phyloP scores from a whole-genome alignment of 495 filamentous ascomycete species.

The Tirmania nivea region DNA sequence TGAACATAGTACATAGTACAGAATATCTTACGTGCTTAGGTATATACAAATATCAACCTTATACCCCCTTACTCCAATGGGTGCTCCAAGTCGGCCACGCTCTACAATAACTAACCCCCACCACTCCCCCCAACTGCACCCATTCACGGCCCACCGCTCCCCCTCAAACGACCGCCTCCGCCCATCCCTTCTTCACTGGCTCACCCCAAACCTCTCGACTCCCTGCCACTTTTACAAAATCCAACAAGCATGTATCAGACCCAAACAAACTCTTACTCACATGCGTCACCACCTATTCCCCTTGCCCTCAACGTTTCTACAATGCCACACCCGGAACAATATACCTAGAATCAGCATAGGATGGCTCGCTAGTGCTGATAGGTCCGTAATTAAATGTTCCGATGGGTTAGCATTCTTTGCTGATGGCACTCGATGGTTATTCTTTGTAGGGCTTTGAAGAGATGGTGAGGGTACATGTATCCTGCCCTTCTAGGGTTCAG shows the following conservation, averaged over 20 bases:
- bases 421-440: conserved; percentile 28
- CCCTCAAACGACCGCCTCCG: too few relatives aligned
- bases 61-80: too few relatives aligned
- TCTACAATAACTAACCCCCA: too few relatives aligned
- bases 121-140: too few relatives aligned
- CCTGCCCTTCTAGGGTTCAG: too few relatives aligned
- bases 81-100: too few relatives aligned
- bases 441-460: conserved; percentile 76
- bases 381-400: conserved; percentile 54
- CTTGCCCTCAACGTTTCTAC: conserved; percentile 54
- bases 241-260: conserved; percentile 88
- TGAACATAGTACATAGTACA: too few relatives aligned
- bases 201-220: too few relatives aligned
- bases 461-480: conserved; percentile 56
- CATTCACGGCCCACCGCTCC: too few relatives aligned
- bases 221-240: conserved; percentile 63
- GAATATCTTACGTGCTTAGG: too few relatives aligned
- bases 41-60: too few relatives aligned
- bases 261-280: conserved; percentile 90
- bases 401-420: background rate
- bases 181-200: too few relatives aligned
- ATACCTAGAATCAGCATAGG: conserved; percentile 80
- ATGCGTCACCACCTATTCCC: conserved; percentile 61
- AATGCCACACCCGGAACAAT: conserved; percentile 95
- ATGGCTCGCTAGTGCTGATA: conserved; percentile 47